Base-by-base conservation (phyloP, 2,329 filamentous ascomycete genomes). In the Myriosclerotinia curreyana region DNA sequence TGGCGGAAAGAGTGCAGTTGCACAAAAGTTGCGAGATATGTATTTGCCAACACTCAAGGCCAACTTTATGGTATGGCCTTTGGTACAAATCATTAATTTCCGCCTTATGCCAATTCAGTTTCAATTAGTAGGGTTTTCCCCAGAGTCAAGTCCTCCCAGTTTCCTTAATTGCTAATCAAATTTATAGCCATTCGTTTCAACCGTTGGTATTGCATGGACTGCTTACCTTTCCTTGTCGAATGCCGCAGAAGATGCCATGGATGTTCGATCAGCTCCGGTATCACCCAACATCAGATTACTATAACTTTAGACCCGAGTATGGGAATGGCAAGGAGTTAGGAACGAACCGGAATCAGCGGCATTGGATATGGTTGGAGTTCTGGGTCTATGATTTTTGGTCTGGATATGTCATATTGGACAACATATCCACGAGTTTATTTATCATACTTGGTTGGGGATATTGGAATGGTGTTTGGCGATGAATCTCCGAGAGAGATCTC, bases 31-130 rank as follows among this genome's bases (percentile, higher is more conserved):
- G 71, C 85, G 90, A 73, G 94, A 97, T 74, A 93, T 98, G 78
- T 99, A 96, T 75, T 77, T 97, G 65, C 92, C 94, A 17, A 94
- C 95, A 11, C 81, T 99, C 70, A 96, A 97, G 81, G 93, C 94
- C 71, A 99, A 99, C 78, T 99, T 89, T 73, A 81, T 96, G 71
- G 84, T 99, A 31, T 99, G 95, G 95, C 95, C 95, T 31, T 86
- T 90, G 7, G 95, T 99, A 52, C 95, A 99, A 79, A 87, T 98
- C 68, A 84, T 99, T 79, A 99, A 99, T 81, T 99, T 99, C 79
- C 86, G 94, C 38, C 76, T 98, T 70, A 92, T 99, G 82, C 95
- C 95, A 17, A 88, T 98, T 61, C 93, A 96, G 75, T 96, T 95
- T 76, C 95, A 99, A 77, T 89, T 99, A 77, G 93, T 97, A 79